A percentile compares a stretch with the other conserved stretches of the same genome.
These are phyloP conservation scores for Furcasterigmium sp. DNA, from an alignment of 2,329 filamentous ascomycete genomes.

Conservation along the genomic window DNA sequence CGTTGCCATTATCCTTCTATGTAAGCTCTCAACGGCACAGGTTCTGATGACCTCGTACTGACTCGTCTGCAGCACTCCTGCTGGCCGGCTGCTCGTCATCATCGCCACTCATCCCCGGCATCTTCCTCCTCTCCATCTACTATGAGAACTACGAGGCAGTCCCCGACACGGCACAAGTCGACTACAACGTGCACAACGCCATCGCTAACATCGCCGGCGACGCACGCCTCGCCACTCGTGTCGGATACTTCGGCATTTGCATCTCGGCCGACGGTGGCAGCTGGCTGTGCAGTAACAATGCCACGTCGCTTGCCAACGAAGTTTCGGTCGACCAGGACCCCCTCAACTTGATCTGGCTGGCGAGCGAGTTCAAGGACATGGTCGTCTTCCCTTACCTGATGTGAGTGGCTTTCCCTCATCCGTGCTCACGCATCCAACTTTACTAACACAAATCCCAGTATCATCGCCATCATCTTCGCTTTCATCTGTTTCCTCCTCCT, in stretches of 20 bases:
- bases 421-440: neutral
- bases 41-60: neutral
- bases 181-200: conserved; percentile 79
- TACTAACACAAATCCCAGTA: conserved; percentile 45
- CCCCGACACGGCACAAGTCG: conserved; percentile 82
- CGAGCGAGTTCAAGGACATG: conserved; percentile 94
- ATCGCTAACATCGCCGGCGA: conserved; percentile 86
- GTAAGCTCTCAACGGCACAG: conserved; percentile 48
- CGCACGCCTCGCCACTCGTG: conserved; percentile 80
- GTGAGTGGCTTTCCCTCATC: conserved; percentile 44
- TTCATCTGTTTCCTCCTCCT: conserved; percentile 94
- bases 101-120: conserved; percentile 87
- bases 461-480: conserved; percentile 95
- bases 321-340: conserved; percentile 89
- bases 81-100: conserved; percentile 96
- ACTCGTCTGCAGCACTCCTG: conserved; percentile 61
- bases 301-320: conserved; percentile 85
- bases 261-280: conserved; percentile 85
- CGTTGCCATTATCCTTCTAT: conserved; percentile 87
- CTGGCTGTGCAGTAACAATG: conserved; percentile 96
- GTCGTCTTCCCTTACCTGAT: conserved; percentile 97
- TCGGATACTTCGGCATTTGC: conserved; percentile 98
- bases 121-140: conserved; percentile 98
- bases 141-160: conserved; percentile 81
- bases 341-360: conserved; percentile 94